Conservation (phyloP, 441 rosid genomes). For the Erodium chrysanthum region DNA sequence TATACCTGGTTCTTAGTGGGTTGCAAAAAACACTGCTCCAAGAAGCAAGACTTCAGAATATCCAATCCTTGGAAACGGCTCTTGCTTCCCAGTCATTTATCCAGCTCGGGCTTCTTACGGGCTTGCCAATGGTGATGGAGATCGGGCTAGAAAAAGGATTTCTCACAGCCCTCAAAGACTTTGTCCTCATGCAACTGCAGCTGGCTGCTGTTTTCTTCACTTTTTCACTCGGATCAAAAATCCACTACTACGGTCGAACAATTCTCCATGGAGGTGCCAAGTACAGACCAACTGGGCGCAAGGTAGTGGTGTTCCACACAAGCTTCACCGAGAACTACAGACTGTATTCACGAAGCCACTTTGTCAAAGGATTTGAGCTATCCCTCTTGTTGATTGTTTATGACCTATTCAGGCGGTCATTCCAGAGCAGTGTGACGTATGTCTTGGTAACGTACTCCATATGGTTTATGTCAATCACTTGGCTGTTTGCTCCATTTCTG, state of each 20-base stretch:
- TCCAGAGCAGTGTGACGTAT: constrained; percentile 79
- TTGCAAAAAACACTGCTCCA: constrained; percentile 60
- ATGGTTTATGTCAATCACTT: constrained; percentile 94
- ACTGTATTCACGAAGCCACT: constrained; percentile 87
- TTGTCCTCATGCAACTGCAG: constrained; percentile 92
- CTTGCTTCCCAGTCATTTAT: constrained; percentile 95
- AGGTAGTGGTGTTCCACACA: constrained; percentile 87
- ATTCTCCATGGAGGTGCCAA: constrained; percentile 86
- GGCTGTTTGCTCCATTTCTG: constrained; percentile 92
- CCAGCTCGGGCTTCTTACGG: constrained; percentile 93
- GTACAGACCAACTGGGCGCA: constrained; percentile 93
- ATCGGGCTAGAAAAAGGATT: constrained; percentile 93
- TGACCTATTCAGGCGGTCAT: constrained; percentile 73
- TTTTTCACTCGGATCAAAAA: constrained; percentile 89
- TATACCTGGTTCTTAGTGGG: constrained; percentile 93
- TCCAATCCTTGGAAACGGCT: constrained; percentile 85
- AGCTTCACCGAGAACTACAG: constrained; percentile 89
- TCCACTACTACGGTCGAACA: constrained; percentile 85
- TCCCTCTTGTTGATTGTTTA: constrained; percentile 67
- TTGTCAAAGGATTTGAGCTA: constrained; percentile 83
- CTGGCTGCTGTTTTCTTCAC: constrained; percentile 96
- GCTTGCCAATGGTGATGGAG: constrained; percentile 99
- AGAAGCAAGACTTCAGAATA: constrained; percentile 76
- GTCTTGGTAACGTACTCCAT: constrained; percentile 78
- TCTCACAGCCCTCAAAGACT: constrained; percentile 81